Conservation (phyloP, 148 eudicot genomes). For the Persicaria tinctoria region DNA sequence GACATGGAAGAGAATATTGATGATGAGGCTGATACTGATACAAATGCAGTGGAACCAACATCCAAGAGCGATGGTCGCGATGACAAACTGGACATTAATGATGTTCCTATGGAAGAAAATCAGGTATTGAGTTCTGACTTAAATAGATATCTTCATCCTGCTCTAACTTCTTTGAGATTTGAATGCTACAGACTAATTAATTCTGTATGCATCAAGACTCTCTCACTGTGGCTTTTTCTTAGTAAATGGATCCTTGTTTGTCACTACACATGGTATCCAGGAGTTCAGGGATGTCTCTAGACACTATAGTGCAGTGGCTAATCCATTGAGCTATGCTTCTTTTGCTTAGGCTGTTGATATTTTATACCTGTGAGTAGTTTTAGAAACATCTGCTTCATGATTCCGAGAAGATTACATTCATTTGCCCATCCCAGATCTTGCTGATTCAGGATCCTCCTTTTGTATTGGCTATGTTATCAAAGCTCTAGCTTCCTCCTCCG, state of each 20-base stretch:
- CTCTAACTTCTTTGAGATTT: neutral
- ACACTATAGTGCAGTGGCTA: too few relatives aligned
- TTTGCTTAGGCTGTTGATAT: neutral
- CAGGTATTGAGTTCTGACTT: constrained; percentile 42
- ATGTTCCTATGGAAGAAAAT: constrained; percentile 71
- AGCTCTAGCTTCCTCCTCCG: too few relatives aligned
- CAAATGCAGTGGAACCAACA: constrained; percentile 26
- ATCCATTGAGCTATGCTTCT: neutral
- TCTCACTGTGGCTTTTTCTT: neutral
- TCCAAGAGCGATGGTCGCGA: constrained; percentile 37
- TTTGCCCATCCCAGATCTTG: neutral
- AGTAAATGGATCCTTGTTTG: neutral
- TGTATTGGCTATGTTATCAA: too few relatives aligned
- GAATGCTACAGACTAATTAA: neutral
- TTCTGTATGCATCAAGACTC: neutral
- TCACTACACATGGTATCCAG: neutral
- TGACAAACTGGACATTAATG: constrained; percentile 83
- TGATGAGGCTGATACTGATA: constrained; percentile 40
- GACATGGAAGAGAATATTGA: constrained; percentile 51
- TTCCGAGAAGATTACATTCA: neutral
- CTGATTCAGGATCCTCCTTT: neutral
- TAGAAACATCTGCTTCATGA: too few relatives aligned
- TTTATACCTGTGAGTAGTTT: neutral
- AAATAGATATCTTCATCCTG: neutral
- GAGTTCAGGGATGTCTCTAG: neutral